A percentile compares a stretch with the other conserved stretches of the same genome.
Conservation (phyloP, 305 asterid genomes). For the Fraxinus ornus region DNA sequence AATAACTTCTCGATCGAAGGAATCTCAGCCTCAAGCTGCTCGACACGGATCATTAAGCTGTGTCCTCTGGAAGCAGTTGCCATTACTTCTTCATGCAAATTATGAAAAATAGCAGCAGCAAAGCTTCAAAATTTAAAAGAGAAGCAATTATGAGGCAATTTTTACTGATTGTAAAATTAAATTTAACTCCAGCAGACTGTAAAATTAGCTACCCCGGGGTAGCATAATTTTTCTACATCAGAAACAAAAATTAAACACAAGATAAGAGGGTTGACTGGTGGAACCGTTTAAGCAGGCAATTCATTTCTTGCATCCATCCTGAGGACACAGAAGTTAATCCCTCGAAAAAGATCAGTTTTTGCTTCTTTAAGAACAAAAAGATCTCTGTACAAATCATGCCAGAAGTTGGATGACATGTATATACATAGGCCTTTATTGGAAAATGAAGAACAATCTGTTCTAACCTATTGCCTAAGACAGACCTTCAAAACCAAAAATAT, state of each 20-base stretch:
- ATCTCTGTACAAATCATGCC: too few relatives aligned
- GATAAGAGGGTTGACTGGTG: neutral
- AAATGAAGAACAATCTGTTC: neutral
- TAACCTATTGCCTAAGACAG: neutral
- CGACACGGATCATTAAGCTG: slow-evolving; percentile 67
- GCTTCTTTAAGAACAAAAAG: neutral
- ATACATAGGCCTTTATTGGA: too few relatives aligned
- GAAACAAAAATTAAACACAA: too few relatives aligned
- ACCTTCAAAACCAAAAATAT: neutral
- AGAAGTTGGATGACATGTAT: too few relatives aligned
- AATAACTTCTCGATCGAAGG: slow-evolving; percentile 75
- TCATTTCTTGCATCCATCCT: neutral
- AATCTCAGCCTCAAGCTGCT: slow-evolving; percentile 80
- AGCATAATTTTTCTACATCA: neutral
- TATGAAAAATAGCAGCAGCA: slow-evolving; percentile 90
- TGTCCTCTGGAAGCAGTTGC: slow-evolving; percentile 93
- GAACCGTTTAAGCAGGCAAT: neutral
- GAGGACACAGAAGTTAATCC: neutral
- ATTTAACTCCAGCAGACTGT: neutral
- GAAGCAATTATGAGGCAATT: neutral
- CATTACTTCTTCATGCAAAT: slow-evolving; percentile 84
- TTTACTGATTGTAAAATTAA: neutral
- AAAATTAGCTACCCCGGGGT: neutral
- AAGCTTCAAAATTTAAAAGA: slow-evolving; percentile 59
- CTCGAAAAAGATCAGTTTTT: neutral